A percentile compares a stretch with the other conserved stretches of the same genome.
phyloP scores from a whole-genome alignment of 2,329 filamentous ascomycete genomes.

The Talaromyces sp. region DNA sequence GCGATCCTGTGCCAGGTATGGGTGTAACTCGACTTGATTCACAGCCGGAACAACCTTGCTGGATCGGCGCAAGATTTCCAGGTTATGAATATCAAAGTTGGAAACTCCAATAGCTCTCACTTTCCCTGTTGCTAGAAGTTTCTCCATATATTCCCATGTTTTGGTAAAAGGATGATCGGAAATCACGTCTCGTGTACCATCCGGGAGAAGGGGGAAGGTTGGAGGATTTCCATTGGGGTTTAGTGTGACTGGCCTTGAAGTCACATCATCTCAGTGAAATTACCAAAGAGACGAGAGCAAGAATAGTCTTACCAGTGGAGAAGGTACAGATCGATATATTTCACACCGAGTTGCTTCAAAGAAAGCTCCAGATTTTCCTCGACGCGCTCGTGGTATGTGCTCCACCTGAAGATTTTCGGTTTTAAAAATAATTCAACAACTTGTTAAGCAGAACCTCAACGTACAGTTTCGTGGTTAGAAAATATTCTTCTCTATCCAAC shows the following conservation, averaged over 20 bases:
- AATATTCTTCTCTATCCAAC: constrained; percentile 70
- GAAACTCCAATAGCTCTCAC: constrained; percentile 54
- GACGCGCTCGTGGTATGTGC: constrained; percentile 67
- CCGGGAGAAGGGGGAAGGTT: constrained; percentile 59
- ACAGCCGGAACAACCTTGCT: constrained; percentile 54
- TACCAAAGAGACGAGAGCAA: background rate
- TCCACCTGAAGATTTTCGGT: constrained; percentile 48
- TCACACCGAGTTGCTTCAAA: constrained; percentile 65
- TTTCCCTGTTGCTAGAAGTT: constrained; percentile 49
- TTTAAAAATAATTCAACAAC: background rate
- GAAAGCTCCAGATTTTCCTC: constrained; percentile 67
- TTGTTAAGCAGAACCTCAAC: background rate
- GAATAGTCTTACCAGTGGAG: constrained; percentile 60
- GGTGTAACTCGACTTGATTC: constrained; percentile 66
- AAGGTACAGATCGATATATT: constrained; percentile 76
- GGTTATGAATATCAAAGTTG: constrained; percentile 51
- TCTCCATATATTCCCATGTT: constrained; percentile 69
- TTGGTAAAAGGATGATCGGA: constrained; percentile 63
- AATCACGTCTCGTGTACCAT: constrained; percentile 69
- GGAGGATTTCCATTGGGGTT: constrained; percentile 41
- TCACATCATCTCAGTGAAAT: background rate
- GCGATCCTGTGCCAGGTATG: constrained; percentile 58
- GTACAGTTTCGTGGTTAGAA: constrained; percentile 72
- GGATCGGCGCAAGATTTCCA: constrained; percentile 52
- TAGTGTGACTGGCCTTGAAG: constrained; percentile 55